phyloP scores from a whole-genome alignment of 1,284 basidiomycete species.

The Vanrija pseudolonga region DNA sequence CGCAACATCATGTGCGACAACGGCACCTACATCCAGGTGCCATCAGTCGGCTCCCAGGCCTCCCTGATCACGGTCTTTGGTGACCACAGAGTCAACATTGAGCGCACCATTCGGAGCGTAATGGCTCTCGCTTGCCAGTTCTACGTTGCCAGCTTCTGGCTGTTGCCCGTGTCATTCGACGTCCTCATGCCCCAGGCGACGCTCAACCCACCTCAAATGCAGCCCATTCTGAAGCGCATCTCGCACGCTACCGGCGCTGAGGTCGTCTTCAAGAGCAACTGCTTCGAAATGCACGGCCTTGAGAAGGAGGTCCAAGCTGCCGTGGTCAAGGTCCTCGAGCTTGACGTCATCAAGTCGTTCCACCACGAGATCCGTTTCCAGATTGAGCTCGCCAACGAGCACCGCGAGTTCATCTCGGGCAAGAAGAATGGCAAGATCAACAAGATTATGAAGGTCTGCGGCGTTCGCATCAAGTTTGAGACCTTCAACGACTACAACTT shows the following conservation, averaged over 20 bases:
- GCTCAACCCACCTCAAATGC: slow-evolving; percentile 78
- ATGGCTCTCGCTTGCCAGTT: slow-evolving; percentile 96
- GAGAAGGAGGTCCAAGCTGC: slow-evolving; percentile 87
- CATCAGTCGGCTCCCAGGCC: slow-evolving; percentile 65
- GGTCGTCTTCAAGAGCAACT: slow-evolving; percentile 94
- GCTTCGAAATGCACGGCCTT: slow-evolving; percentile 95
- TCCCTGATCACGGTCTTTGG: slow-evolving; percentile 92
- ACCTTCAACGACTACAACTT: slow-evolving; percentile 98
- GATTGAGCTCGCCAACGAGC: slow-evolving; percentile 95
- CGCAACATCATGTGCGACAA: slow-evolving; percentile 93
- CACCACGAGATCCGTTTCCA: slow-evolving; percentile 98
- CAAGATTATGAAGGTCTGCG: slow-evolving; percentile 94
- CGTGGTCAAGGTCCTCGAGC: slow-evolving; percentile 78
- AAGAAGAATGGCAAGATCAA: slow-evolving; percentile 99
- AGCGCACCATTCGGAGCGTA: slow-evolving; percentile 87
- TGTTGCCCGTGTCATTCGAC: slow-evolving; percentile 89
- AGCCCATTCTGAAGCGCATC: slow-evolving; percentile 79
- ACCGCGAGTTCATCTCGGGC: slow-evolving; percentile 95
- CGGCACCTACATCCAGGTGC: slow-evolving; percentile 91
- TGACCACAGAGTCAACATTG: slow-evolving; percentile 90
- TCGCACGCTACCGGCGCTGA: slow-evolving; percentile 85
- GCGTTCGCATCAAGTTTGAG: slow-evolving; percentile 98
- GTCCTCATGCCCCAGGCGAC: slow-evolving; percentile 72
- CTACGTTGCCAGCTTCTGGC: slow-evolving; percentile 94
- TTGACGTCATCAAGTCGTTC: slow-evolving; percentile 83